A percentile compares a stretch with the other conserved stretches of the same genome.
phyloP scores from a whole-genome alignment of 2,329 filamentous ascomycete genomes.

The Lasiodiplodia sp. region DNA sequence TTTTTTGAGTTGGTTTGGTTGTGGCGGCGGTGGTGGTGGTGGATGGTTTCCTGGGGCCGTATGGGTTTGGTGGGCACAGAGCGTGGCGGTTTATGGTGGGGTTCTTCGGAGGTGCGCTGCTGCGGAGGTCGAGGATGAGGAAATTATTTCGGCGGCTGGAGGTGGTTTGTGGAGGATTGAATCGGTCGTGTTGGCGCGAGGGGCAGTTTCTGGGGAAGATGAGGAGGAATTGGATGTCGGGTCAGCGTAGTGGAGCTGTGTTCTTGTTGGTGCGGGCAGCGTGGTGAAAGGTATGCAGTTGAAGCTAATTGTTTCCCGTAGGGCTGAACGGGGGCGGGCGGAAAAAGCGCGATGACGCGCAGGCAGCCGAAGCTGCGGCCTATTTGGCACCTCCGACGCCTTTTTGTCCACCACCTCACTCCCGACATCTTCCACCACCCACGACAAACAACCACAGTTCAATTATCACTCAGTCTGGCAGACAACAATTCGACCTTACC shows the following conservation, averaged over 20 bases:
- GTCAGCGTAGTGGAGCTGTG: neutral
- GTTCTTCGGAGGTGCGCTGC: neutral
- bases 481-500: neutral
- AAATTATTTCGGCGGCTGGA: neutral
- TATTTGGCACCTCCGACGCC: neutral
- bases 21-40: neutral
- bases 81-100: no score
- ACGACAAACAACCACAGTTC: neutral
- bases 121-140: neutral
- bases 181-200: neutral
- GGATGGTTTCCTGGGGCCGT: no score
- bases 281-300: neutral
- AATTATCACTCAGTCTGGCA: no score
- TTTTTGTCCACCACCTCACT: neutral
- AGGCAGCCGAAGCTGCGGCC: neutral
- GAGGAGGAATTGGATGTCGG: neutral
- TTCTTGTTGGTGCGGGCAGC: neutral
- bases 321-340: neutral
- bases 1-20: neutral
- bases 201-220: neutral
- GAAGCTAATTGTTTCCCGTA: neutral
- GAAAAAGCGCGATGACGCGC: slow-evolving; percentile 5
- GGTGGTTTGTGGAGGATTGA: neutral
- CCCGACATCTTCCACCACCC: neutral
- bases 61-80: no score